Evolutionary conservation across 371 early-diverging fungal genomes (phyloP).

Genomic region (Mucor lusitanicus): DNA sequence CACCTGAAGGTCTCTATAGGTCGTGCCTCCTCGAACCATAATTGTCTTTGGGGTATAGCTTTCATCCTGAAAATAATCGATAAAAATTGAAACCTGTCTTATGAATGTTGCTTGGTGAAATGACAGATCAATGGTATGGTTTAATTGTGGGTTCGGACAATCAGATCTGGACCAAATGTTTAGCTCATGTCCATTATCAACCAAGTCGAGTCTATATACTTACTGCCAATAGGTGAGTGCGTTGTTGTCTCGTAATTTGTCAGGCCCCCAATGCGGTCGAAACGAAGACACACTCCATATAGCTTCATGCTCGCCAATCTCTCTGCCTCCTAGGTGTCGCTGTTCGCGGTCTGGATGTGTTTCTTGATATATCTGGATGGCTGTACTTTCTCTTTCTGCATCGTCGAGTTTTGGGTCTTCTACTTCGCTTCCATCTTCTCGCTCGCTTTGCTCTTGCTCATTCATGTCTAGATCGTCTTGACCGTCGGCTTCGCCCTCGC

Average conservation of each 20-base stretch:
- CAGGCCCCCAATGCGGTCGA: conserved; percentile 68
- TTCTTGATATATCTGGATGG: conserved; percentile 28
- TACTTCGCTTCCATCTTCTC: background rate
- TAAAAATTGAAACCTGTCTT: conserved; percentile 70
- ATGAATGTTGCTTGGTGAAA: conserved; percentile 42
- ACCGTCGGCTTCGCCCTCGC: background rate
- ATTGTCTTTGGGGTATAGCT: conserved; percentile 89
- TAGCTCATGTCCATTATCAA: background rate
- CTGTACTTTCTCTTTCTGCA: conserved; percentile 21
- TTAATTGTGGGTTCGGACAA: conserved; percentile 44
- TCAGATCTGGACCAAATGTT: conserved; percentile 57
- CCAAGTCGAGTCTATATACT: conserved; percentile 21
- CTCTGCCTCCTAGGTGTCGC: conserved; percentile 43
- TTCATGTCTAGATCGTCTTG: background rate
- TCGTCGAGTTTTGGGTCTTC: conserved; percentile 23
- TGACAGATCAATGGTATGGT: conserved; percentile 38
- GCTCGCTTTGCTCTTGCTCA: background rate
- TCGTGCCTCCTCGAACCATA: conserved; percentile 74
- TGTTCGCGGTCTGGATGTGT: conserved; percentile 37
- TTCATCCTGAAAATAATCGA: conserved; percentile 85
- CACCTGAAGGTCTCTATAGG: conserved; percentile 55
- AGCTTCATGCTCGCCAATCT: conserved; percentile 58
- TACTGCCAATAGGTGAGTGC: conserved; percentile 88
- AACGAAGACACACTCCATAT: conserved; percentile 75
- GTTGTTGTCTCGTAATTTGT: conserved; percentile 67